Conservation (phyloP, 2,329 filamentous ascomycete genomes). For the Ploettnerulaceae sp. region DNA sequence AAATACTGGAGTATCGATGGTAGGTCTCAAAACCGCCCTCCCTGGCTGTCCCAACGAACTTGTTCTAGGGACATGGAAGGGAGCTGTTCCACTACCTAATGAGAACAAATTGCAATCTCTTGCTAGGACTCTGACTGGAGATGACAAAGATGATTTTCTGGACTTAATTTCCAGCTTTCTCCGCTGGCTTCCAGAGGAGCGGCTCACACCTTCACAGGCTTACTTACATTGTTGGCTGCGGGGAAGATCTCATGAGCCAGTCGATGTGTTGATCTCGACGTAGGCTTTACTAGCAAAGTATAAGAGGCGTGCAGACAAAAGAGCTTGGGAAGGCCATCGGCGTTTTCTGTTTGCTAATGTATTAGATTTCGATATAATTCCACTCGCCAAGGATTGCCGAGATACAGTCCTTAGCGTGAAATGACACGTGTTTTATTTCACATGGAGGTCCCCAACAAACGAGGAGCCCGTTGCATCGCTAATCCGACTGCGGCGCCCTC, state of each 20-base stretch:
- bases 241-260: slow-evolving; percentile 3
- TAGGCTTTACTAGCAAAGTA: no score
- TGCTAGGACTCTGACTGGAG: slow-evolving; percentile 11
- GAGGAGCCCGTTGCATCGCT: background rate
- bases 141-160: slow-evolving; percentile 17
- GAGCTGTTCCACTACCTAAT: slow-evolving; percentile 15
- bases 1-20: slow-evolving; percentile 17
- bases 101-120: slow-evolving; percentile 18
- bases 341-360: no score
- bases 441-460: background rate
- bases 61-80: slow-evolving; percentile 19
- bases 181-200: slow-evolving; percentile 19
- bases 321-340: no score
- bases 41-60: slow-evolving; percentile 7
- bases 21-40: slow-evolving; percentile 7
- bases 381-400: background rate
- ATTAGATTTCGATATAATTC: no score
- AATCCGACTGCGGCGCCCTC: background rate
- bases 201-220: slow-evolving; percentile 13
- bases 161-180: slow-evolving; percentile 15
- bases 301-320: no score
- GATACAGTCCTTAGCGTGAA: background rate
- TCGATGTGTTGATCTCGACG: no score
- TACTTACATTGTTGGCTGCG: slow-evolving; percentile 15
- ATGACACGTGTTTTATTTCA: background rate